A percentile compares a stretch with the other conserved stretches of the same genome.
These are phyloP conservation scores for Nemania diffusa DNA, from an alignment of 2,329 filamentous ascomycete species.

Conservation along the genomic window DNA sequence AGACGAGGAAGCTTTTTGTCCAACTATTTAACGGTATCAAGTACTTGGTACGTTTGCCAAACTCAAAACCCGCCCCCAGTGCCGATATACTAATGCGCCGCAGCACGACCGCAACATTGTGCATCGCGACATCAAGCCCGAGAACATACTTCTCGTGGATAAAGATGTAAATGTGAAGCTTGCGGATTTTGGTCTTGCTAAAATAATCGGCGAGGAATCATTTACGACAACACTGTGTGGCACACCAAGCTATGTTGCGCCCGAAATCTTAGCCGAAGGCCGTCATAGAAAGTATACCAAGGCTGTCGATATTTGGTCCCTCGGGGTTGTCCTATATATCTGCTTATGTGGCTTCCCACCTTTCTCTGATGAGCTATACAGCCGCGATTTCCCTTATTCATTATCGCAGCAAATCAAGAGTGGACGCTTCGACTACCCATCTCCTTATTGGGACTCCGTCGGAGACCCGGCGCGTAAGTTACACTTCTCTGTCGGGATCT, in stretches of 20 bases:
- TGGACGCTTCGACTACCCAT: slow-evolving; percentile 92
- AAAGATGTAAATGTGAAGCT: slow-evolving; percentile 88
- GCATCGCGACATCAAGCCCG: slow-evolving; percentile 96
- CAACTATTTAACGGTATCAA: slow-evolving; percentile 95
- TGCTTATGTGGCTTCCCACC: slow-evolving; percentile 96
- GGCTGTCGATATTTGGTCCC: slow-evolving; percentile 94
- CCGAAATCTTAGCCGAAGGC: slow-evolving; percentile 88
- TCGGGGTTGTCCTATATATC: slow-evolving; percentile 98
- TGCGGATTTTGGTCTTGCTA: slow-evolving; percentile 95
- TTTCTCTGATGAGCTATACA: slow-evolving; percentile 93
- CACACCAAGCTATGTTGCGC: slow-evolving; percentile 96
- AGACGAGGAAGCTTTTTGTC: slow-evolving; percentile 86
- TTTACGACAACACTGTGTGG: slow-evolving; percentile 97
- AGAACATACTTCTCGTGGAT: slow-evolving; percentile 92
- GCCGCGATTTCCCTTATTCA: slow-evolving; percentile 82
- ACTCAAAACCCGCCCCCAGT: slow-evolving; percentile 43
- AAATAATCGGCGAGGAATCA: slow-evolving; percentile 98
- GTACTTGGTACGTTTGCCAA: slow-evolving; percentile 76
- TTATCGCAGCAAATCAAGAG: slow-evolving; percentile 90
- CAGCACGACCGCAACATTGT: slow-evolving; percentile 98
- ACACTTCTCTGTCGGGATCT: neutral
- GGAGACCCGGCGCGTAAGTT: slow-evolving; percentile 79
- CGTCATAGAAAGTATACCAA: slow-evolving; percentile 90
- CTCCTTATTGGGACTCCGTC: slow-evolving; percentile 93
- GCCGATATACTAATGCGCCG: slow-evolving; percentile 21